phyloP scores from a whole-genome alignment of 768 basidiomycete species.

The Lanmaoa pseudosensibilis region DNA sequence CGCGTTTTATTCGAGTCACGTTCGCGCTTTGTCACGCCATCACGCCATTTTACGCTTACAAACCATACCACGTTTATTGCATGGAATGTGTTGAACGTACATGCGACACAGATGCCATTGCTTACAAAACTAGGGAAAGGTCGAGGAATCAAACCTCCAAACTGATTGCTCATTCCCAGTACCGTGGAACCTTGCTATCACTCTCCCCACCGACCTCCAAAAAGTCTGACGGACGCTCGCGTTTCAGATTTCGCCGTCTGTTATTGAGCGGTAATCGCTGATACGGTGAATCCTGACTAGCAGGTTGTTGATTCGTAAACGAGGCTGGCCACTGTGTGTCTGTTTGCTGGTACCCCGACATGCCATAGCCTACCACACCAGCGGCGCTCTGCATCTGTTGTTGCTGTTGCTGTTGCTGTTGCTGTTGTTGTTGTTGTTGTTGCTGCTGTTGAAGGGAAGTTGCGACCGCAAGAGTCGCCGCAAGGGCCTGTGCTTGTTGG shows the following conservation, averaged over 20 bases:
- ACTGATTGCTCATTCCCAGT: slow-evolving; percentile 61
- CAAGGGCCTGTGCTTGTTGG: slow-evolving; percentile 74
- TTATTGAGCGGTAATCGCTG: slow-evolving; percentile 83
- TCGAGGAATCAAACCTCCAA: not conserved
- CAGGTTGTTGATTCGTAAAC: slow-evolving; percentile 63
- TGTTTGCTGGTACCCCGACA: slow-evolving; percentile 44
- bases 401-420: slow-evolving; percentile 39
- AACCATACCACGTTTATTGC: slow-evolving; percentile 8
- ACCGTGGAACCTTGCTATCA: slow-evolving; percentile 66
- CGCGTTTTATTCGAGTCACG: slow-evolving; percentile 26
- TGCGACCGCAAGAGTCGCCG: slow-evolving; percentile 61
- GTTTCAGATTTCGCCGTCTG: slow-evolving; percentile 71
- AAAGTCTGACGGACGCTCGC: slow-evolving; percentile 83
- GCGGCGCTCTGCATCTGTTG: slow-evolving; percentile 37
- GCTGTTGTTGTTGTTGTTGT: slow-evolving; percentile 57
- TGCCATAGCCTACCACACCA: slow-evolving; percentile 39
- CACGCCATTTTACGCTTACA: slow-evolving; percentile 6
- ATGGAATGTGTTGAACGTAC: slow-evolving; percentile 12
- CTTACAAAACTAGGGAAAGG: slow-evolving; percentile 3
- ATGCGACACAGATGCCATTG: slow-evolving; percentile 5
- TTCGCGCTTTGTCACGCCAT: slow-evolving; percentile 21
- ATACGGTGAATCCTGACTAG: slow-evolving; percentile 79
- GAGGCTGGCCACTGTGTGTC: slow-evolving; percentile 44
- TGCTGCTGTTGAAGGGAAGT: slow-evolving; percentile 57
- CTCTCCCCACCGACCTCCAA: slow-evolving; percentile 67